phyloP scores from a whole-genome alignment of 441 rosid genomes.

The Erodium moschatum region DNA sequence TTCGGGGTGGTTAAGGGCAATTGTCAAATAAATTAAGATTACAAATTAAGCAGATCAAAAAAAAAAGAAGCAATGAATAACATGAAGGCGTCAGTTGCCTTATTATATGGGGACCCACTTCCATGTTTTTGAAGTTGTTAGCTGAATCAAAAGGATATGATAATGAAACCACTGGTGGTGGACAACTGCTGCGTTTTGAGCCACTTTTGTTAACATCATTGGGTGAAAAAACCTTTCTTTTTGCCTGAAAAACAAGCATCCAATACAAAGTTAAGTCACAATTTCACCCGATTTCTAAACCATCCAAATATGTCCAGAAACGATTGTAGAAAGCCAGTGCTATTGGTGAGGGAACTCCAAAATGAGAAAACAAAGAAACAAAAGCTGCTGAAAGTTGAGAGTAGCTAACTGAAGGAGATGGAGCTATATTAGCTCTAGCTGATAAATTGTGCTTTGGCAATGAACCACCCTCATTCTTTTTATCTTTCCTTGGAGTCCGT shows the following conservation, averaged over 20 bases:
- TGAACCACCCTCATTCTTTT: neutral
- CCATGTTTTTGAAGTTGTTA: neutral
- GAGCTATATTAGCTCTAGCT: slow-evolving; percentile 26
- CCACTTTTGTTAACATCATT: slow-evolving; percentile 50
- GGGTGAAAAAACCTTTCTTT: slow-evolving; percentile 44
- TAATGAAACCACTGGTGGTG: slow-evolving; percentile 47
- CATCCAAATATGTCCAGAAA: too few species aligned
- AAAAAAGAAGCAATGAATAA: neutral
- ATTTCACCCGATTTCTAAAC: neutral
- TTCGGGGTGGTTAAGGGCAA: slow-evolving; percentile 61
- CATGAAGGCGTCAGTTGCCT: slow-evolving; percentile 11
- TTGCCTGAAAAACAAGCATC: slow-evolving; percentile 37
- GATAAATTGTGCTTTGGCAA: slow-evolving; percentile 31
- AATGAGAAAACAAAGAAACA: neutral
- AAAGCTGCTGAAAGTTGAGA: neutral
- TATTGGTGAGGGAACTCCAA: neutral
- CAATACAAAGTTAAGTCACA: slow-evolving; percentile 16
- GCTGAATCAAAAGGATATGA: slow-evolving; percentile 64
- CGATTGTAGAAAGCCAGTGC: neutral
- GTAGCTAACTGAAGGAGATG: slow-evolving; percentile 46
- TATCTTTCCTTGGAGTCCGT: slow-evolving; percentile 1
- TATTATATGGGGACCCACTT: neutral
- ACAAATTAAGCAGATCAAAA: slow-evolving; percentile 11
- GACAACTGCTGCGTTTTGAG: slow-evolving; percentile 58
- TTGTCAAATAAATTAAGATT: slow-evolving; percentile 18